Base-by-base conservation (phyloP, 1,284 basidiomycete genomes). In the Rhodotorula sp. region DNA sequence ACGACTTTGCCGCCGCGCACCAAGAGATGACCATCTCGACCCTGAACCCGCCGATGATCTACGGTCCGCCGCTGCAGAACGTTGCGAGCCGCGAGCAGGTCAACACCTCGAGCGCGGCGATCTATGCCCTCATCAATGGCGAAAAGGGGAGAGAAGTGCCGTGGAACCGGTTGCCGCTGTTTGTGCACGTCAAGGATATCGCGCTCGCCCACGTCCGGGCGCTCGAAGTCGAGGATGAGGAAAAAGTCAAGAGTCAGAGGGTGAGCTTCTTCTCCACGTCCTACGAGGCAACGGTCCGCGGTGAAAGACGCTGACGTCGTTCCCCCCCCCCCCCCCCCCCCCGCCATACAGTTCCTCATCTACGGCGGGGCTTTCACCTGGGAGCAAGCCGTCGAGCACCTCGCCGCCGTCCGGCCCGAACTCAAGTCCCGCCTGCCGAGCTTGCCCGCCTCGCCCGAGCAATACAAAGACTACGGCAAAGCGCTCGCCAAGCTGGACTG, bases 141-240 rank as follows among this genome's bases (percentile, higher is more conserved):
- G 64, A 71, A 10, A 65, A 73, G 6, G 62, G 68, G 7, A 37
- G 72, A 4, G 63, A 69, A 12, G 72, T 80, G 62, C 80, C 80
- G 0, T 77, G 73, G 48, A 78, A 80, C 60, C 74, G 80, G 2
- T 71, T 81, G 12, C 80, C 80, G 20, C 76, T 81, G 37, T 81
- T 81, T 68, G 77, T 74, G 57, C 71, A 77, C 57, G 79, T 77
- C 67, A 77, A 61, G 33, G 76, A 77, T 49, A 69, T 76, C 20
- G 80, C 76, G 0, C 62, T 75, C 33, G 80, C 80, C 0, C 80
- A 81, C 59, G 75, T 80, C 1, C 74, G 62, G 1, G 76, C 76
- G 10, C 60, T 78, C 24, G 76, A 78, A 22, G 58, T 64, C 17
- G 78, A 71, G 17, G 68, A 69, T 24, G 75, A 72, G 65, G 73